Evolutionary conservation across 768 basidiomycete genomes (phyloP).

Genomic region (Pisolithus orientalis): DNA sequence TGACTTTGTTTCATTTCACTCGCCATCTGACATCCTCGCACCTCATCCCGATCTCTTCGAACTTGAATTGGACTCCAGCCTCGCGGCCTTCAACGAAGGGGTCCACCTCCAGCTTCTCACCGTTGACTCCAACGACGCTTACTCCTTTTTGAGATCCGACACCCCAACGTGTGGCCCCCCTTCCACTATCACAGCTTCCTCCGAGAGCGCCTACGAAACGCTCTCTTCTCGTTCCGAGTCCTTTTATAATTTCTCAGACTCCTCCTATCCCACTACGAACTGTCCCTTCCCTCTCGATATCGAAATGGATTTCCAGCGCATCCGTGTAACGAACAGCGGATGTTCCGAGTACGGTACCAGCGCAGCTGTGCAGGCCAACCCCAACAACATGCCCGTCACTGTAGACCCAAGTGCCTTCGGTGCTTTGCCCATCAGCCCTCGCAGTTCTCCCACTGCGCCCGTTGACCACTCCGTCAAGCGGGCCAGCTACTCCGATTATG

Average conservation of each 20-base stretch:
- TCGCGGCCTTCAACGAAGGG: conserved; percentile 56
- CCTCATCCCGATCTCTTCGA: conserved; percentile 82
- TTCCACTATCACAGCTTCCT: conserved; percentile 73
- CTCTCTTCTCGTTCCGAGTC: conserved; percentile 64
- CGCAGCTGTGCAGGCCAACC: conserved; percentile 25
- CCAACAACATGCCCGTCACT: conserved; percentile 34
- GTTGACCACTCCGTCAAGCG: conserved; percentile 31
- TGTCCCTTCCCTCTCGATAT: conserved; percentile 60
- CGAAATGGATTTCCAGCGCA: conserved; percentile 66
- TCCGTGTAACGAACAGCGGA: conserved; percentile 44
- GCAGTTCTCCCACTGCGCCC: conserved; percentile 39
- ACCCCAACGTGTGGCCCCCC: conserved; percentile 64
- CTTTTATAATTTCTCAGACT: conserved; percentile 58
- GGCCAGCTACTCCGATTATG: conserved; percentile 65
- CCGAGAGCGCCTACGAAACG: conserved; percentile 70
- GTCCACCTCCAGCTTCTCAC: conserved; percentile 55
- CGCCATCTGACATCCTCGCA: conserved; percentile 64
- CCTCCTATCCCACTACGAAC: conserved; percentile 42
- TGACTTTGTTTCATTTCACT: conserved; percentile 66
- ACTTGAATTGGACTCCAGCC: conserved; percentile 67
- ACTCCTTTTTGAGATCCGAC: conserved; percentile 56
- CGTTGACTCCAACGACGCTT: conserved; percentile 60
- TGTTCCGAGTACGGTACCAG: conserved; percentile 49
- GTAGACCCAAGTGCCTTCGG: conserved; percentile 57
- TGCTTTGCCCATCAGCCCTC: conserved; percentile 50